These are phyloP conservation scores for Elaeis guineensis DNA, from an alignment of 176 grass and related monocot genomes.

Conservation along the genomic window DNA sequence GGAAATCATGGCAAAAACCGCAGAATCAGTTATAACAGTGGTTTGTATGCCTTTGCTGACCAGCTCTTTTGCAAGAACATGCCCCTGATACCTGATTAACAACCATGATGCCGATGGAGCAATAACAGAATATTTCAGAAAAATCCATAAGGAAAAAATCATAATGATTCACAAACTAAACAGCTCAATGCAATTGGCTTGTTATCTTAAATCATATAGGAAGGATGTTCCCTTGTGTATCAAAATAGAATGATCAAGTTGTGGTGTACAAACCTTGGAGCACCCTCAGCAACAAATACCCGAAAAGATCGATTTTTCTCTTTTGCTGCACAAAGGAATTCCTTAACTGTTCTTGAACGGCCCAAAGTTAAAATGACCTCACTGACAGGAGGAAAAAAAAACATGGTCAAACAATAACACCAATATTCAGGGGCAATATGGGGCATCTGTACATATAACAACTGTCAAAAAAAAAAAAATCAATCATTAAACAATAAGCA, in stretches of 20 bases:
- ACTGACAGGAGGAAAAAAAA: constrained; percentile 38
- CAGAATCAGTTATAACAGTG: constrained; percentile 90
- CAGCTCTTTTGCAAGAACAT: constrained; percentile 93
- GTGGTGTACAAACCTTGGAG: constrained; percentile 63
- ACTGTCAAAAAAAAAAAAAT: too few species aligned
- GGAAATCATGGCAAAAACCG: constrained; percentile 98
- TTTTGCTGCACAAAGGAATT: constrained; percentile 85
- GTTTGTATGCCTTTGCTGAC: constrained; percentile 79
- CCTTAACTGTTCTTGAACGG: constrained; percentile 90
- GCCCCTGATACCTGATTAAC: constrained; percentile 68
- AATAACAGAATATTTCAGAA: background rate
- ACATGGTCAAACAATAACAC: background rate
- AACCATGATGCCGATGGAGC: constrained; percentile 14
- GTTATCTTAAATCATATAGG: background rate
- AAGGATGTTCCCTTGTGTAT: background rate
- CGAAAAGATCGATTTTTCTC: constrained; percentile 90
- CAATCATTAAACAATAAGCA: background rate
- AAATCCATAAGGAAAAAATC: too few species aligned
- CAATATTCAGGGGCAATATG: too few species aligned
- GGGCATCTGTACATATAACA: too few species aligned
- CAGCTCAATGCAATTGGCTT: too few species aligned
- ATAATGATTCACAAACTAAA: background rate
- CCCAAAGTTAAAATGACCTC: constrained; percentile 98
- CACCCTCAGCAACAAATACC: constrained; percentile 95
- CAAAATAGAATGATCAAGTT: background rate